These are phyloP conservation scores for Sphaerobolus stellatus DNA, from an alignment of 1,284 basidiomycete genomes.

Conservation along the genomic window DNA sequence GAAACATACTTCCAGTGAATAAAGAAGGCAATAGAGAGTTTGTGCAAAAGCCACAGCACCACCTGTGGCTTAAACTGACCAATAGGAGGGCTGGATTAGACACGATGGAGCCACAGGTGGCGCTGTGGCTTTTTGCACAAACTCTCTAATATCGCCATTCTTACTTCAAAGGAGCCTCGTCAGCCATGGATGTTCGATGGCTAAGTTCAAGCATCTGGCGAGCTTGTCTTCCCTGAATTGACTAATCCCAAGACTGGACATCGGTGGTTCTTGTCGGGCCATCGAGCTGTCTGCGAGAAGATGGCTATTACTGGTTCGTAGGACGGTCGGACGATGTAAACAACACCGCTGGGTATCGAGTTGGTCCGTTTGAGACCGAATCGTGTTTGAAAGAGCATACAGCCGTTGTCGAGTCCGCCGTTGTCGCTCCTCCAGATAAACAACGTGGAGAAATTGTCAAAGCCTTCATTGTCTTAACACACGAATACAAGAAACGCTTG, in stretches of 20 bases:
- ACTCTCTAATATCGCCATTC: not conserved
- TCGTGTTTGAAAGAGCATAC: slow-evolving; percentile 2
- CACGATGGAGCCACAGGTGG: no score
- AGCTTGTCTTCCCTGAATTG: not conserved
- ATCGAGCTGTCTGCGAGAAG: not conserved
- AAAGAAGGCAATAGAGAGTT: slow-evolving; percentile 3
- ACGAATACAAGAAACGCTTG: no score
- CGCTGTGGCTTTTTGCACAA: no score
- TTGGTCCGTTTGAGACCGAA: slow-evolving; percentile 4
- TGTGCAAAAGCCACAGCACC: no score
- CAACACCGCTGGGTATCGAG: slow-evolving; percentile 1
- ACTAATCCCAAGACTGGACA: not conserved
- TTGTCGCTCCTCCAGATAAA: not conserved
- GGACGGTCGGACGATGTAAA: slow-evolving; percentile 4
- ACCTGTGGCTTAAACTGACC: no score
- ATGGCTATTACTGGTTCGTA: slow-evolving; percentile 4
- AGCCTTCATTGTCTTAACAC: slow-evolving; percentile 4
- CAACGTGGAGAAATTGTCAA: slow-evolving; percentile 2
- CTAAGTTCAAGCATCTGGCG: not conserved
- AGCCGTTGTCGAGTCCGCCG: not conserved
- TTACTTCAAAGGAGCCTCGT: not conserved
- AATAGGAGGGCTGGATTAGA: no score
- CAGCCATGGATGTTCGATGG: slow-evolving; percentile 6
- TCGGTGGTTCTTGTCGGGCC: slow-evolving; percentile 1
- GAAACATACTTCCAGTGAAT: not conserved